Percentiles rank a stretch among this genome's conserved stretches.
These are phyloP conservation scores for Entomortierella beljakovae DNA, from an alignment of 192 early-diverging fungal species.

Conservation along the genomic window DNA sequence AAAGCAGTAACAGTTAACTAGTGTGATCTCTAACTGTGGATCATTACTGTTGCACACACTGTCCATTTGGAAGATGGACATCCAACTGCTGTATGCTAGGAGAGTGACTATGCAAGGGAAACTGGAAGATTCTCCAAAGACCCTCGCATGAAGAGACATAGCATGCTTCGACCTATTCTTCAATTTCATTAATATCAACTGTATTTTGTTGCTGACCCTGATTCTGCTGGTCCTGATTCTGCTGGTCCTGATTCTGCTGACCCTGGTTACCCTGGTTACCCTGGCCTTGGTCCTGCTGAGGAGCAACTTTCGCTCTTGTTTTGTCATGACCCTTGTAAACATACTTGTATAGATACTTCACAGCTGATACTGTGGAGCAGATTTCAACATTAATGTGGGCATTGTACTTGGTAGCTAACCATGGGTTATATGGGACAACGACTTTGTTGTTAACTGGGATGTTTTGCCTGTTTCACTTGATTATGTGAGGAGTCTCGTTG, in stretches of 20 bases:
- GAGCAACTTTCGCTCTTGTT: not conserved
- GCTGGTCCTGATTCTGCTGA: not conserved
- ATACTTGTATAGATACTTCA: conserved; percentile 59
- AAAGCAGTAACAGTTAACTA: too few species aligned
- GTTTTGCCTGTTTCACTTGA: not conserved
- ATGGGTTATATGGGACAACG: conserved; percentile 48
- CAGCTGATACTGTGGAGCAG: conserved; percentile 20
- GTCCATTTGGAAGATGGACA: conserved; percentile 26
- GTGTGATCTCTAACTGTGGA: too few species aligned
- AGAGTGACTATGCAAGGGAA: conserved; percentile 30
- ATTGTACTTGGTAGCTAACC: conserved; percentile 48
- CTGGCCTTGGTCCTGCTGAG: not conserved
- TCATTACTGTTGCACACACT: too few species aligned
- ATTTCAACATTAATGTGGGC: conserved; percentile 55
- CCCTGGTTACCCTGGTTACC: not conserved
- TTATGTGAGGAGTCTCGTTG: not conserved
- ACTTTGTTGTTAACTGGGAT: conserved; percentile 39
- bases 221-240: not conserved
- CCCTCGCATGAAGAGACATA: conserved; percentile 46
- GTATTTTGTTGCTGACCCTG: not conserved
- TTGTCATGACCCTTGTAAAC: conserved; percentile 52
- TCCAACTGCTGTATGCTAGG: conserved; percentile 28
- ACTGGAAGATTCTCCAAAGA: conserved; percentile 45
- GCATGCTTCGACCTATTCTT: not conserved
- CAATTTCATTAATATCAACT: conserved; percentile 17